Conservation (phyloP, 441 rosid genomes). For the Caryocar brasiliense region DNA sequence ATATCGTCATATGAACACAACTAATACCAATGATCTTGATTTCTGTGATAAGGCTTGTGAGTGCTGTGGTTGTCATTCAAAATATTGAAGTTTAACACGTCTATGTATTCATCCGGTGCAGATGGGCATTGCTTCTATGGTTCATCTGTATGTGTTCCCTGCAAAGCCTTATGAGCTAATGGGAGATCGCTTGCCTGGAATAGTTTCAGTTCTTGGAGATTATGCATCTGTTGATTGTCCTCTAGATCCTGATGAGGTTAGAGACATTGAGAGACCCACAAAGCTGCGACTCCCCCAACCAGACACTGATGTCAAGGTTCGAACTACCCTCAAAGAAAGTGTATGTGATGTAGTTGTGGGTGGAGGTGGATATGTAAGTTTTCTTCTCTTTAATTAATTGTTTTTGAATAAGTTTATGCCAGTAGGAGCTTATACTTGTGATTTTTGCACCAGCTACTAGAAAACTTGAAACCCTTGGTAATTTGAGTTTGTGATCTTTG, state of each 20-base stretch:
- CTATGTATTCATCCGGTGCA: constrained; percentile 61
- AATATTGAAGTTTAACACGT: constrained; percentile 26
- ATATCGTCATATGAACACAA: neutral
- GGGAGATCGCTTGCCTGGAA: constrained; percentile 80
- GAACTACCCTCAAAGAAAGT: constrained; percentile 91
- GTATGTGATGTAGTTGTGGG: constrained; percentile 89
- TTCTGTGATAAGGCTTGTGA: neutral
- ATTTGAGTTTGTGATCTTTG: too few relatives aligned
- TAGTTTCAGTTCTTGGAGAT: constrained; percentile 89
- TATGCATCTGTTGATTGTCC: constrained; percentile 92
- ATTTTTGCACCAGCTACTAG: too few relatives aligned
- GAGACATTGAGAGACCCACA: constrained; percentile 97
- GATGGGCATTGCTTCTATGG: constrained; percentile 98
- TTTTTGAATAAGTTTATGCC: too few relatives aligned
- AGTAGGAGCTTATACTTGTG: too few relatives aligned
- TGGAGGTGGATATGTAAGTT: constrained; percentile 89
- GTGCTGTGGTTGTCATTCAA: constrained; percentile 4
- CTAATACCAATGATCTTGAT: neutral
- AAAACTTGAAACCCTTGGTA: too few relatives aligned
- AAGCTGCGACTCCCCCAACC: constrained; percentile 90
- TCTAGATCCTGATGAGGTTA: constrained; percentile 89
- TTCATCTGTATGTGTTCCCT: constrained; percentile 94
- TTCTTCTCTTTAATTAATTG: constrained; percentile 1
- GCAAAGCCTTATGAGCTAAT: constrained; percentile 81
- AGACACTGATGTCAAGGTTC: constrained; percentile 54